phyloP scores from a whole-genome alignment of 768 basidiomycete genomes.

The Phanerodontia chrysosporium region DNA sequence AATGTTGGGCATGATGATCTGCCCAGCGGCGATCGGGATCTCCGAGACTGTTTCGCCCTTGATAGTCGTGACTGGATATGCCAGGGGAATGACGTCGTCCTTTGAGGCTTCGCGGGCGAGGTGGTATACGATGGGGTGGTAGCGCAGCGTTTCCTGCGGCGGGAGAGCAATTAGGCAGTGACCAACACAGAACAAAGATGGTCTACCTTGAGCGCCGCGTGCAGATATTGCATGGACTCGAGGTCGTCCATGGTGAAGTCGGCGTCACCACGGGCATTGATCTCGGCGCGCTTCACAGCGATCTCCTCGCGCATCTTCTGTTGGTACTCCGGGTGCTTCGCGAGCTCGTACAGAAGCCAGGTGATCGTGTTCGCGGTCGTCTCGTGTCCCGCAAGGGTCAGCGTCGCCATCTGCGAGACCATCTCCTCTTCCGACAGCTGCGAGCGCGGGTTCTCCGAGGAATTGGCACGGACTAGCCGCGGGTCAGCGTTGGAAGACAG shows the following conservation, averaged over 20 bases:
- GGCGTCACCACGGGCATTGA: conserved; percentile 19
- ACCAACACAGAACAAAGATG: not conserved
- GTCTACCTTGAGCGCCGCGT: conserved; percentile 31
- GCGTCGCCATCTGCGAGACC: conserved; percentile 21
- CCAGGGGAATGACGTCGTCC: conserved; percentile 32
- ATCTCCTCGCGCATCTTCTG: conserved; percentile 27
- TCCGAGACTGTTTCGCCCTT: conserved; percentile 23
- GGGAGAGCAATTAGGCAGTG: not conserved
- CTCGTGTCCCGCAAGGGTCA: conserved; percentile 23
- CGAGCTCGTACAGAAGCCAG: conserved; percentile 29
- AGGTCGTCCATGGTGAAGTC: conserved; percentile 29
- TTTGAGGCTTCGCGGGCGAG: conserved; percentile 21
- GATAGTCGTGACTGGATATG: conserved; percentile 24
- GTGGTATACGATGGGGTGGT: conserved; percentile 29
- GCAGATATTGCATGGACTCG: conserved; percentile 29
- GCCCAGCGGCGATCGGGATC: conserved; percentile 27
- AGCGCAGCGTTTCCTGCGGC: conserved; percentile 25
- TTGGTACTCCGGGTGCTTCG: conserved; percentile 24
- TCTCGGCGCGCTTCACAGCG: conserved; percentile 17
- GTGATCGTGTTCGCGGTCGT: conserved; percentile 27
- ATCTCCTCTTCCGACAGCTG: conserved; percentile 32
- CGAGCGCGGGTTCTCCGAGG: conserved; percentile 39
- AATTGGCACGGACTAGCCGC: conserved; percentile 48
- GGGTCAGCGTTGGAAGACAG: not conserved
- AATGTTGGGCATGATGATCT: conserved; percentile 20